A percentile compares a stretch with the other conserved stretches of the same genome.
phyloP scores from a whole-genome alignment of 2,329 filamentous ascomycete genomes.

The Dactylellina drechsleri region DNA sequence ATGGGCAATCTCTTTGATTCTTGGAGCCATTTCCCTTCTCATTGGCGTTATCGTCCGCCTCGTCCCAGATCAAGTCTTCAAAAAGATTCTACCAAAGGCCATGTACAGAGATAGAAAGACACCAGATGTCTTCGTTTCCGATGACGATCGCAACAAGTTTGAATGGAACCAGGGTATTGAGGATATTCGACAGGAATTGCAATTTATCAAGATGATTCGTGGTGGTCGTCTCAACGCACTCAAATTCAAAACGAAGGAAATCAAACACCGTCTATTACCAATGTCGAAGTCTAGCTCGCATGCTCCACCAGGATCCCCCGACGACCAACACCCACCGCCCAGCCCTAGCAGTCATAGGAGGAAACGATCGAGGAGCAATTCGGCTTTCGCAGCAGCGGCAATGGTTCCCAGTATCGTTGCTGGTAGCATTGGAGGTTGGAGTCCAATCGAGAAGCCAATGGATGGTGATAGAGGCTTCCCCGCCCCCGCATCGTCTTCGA shows the following conservation, averaged over 20 bases:
- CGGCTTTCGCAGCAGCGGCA: constrained; percentile 66
- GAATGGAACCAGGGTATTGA: constrained; percentile 76
- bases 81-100: constrained; percentile 61
- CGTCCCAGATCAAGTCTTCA: constrained; percentile 70
- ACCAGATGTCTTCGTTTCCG: constrained; percentile 69
- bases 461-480: constrained; percentile 34
- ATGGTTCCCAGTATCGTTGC: constrained; percentile 59
- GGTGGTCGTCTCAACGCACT: constrained; percentile 83
- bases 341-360: constrained; percentile 71
- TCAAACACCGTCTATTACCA: constrained; percentile 78
- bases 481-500: constrained; percentile 15
- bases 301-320: constrained; percentile 71
- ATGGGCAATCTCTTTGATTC: constrained; percentile 68
- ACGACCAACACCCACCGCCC: constrained; percentile 68
- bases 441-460: constrained; percentile 57
- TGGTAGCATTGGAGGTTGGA: constrained; percentile 58
- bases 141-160: constrained; percentile 71
- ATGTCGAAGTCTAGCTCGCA: constrained; percentile 71
- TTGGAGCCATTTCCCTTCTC: constrained; percentile 66
- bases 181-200: constrained; percentile 81
- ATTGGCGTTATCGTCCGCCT: constrained; percentile 66
- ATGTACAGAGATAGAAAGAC: constrained; percentile 54
- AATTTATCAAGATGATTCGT: constrained; percentile 81
- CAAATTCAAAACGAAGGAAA: constrained; percentile 69
- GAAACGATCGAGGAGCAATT: constrained; percentile 73